A percentile compares a stretch with the other conserved stretches of the same genome.
Evolutionary conservation across 176 grass and related monocot genomes (phyloP).

Genomic region (Melocanna baccifera): DNA sequence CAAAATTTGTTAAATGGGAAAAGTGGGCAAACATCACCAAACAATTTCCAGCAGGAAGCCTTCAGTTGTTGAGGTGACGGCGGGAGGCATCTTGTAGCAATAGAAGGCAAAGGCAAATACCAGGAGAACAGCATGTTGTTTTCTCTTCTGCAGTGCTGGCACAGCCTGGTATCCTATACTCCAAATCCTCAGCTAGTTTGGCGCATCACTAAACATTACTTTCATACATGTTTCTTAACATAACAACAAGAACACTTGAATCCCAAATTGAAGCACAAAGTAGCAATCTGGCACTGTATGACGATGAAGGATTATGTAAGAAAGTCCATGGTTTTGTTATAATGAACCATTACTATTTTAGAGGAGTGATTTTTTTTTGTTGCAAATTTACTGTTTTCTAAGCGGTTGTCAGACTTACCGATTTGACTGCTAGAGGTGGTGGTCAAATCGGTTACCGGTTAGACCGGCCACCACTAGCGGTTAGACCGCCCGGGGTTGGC

Average conservation of each 20-base stretch:
- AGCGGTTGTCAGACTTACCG: too few species aligned
- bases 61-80: background rate
- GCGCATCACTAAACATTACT: background rate
- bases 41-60: background rate
- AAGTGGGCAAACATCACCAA: background rate
- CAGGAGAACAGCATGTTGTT: background rate
- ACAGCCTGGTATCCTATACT: background rate
- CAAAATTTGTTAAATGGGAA: background rate
- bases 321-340: too few species aligned
- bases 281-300: background rate
- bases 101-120: background rate
- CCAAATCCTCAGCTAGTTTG: background rate
- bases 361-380: too few species aligned
- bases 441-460: too few species aligned
- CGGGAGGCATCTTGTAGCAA: background rate
- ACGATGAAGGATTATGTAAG: too few species aligned
- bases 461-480: too few species aligned
- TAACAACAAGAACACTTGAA: background rate
- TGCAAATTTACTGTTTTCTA: too few species aligned
- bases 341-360: too few species aligned
- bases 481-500: too few species aligned
- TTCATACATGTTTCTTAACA: background rate
- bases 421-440: too few species aligned
- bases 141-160: background rate
- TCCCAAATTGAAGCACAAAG: background rate